Conservation (phyloP, 1,284 basidiomycete genomes). For the Inonotus hispidus region DNA sequence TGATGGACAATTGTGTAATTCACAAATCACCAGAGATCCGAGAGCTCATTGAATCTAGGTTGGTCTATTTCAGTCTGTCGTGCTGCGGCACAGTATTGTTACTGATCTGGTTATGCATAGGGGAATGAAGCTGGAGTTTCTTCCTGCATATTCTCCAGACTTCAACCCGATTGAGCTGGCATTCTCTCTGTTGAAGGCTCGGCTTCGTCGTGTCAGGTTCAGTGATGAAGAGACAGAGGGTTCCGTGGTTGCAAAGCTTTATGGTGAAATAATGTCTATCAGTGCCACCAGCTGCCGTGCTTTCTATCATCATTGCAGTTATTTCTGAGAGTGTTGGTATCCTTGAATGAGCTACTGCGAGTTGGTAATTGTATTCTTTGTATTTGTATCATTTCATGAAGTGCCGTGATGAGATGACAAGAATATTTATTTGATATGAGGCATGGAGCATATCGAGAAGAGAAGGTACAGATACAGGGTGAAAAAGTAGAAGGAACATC, state of each 20-base stretch:
- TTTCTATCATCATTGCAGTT: slow-evolving; percentile 1
- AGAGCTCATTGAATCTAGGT: slow-evolving; percentile 22
- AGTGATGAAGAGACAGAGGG: neutral
- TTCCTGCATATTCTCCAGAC: slow-evolving; percentile 22
- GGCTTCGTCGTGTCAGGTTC: neutral
- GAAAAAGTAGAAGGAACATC: no score
- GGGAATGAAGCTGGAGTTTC: slow-evolving; percentile 9
- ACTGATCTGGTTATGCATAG: no score
- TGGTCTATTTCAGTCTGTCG: neutral
- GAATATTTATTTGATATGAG: no score
- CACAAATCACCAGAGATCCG: slow-evolving; percentile 25
- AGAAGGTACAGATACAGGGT: no score
- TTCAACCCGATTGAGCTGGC: slow-evolving; percentile 22
- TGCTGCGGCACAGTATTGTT: neutral
- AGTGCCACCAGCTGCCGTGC: neutral
- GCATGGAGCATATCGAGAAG: no score
- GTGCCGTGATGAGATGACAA: no score
- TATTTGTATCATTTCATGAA: no score
- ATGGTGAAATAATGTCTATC: neutral
- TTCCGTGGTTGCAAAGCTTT: neutral
- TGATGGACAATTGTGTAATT: slow-evolving; percentile 33
- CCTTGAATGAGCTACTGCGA: no score
- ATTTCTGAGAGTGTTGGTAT: no score
- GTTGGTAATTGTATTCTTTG: no score
- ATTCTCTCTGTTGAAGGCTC: slow-evolving; percentile 19